A percentile compares a stretch with the other conserved stretches of the same genome.
Evolutionary conservation across 2,329 filamentous ascomycete genomes (phyloP).

Genomic region (Zasmidium cellare): DNA sequence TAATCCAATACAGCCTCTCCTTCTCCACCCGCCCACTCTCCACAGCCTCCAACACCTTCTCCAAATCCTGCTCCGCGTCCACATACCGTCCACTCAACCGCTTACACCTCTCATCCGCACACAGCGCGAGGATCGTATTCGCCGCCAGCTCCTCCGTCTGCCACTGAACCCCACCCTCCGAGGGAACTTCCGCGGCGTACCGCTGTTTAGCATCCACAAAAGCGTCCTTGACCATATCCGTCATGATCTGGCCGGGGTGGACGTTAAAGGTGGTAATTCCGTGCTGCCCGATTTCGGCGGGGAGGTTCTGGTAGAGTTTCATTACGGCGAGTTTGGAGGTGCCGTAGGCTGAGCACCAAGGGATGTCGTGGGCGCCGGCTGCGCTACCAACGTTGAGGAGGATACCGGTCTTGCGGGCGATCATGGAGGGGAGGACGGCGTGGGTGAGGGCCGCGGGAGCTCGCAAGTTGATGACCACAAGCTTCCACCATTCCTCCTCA

Average conservation of each 20-base stretch:
- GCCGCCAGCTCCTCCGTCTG: slow-evolving; percentile 6
- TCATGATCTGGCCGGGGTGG: not conserved
- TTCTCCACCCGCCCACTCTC: slow-evolving; percentile 7
- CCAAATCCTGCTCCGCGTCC: slow-evolving; percentile 9
- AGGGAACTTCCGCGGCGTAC: not conserved
- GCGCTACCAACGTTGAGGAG: slow-evolving; percentile 5
- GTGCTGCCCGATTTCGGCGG: not conserved
- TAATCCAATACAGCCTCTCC: slow-evolving; percentile 9
- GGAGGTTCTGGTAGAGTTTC: slow-evolving; percentile 4
- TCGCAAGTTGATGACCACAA: not conserved
- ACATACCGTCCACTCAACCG: slow-evolving; percentile 5
- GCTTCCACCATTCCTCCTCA: not conserved
- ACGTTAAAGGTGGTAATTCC: slow-evolving; percentile 3
- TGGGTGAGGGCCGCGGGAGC: slow-evolving; percentile 4
- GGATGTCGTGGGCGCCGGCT: not conserved
- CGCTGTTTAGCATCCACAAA: not conserved
- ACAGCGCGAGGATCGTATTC: slow-evolving; percentile 7
- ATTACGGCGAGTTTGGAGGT: not conserved
- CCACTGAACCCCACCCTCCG: too few species aligned
- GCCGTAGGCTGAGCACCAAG: slow-evolving; percentile 1
- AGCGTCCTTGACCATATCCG: not conserved
- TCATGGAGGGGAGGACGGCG: slow-evolving; percentile 7
- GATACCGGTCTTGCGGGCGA: slow-evolving; percentile 3
- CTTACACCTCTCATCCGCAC: slow-evolving; percentile 10
- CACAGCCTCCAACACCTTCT: slow-evolving; percentile 3